Evolutionary conservation across 2,329 filamentous ascomycete species (phyloP).

Genomic region (Aspergillus persii): DNA sequence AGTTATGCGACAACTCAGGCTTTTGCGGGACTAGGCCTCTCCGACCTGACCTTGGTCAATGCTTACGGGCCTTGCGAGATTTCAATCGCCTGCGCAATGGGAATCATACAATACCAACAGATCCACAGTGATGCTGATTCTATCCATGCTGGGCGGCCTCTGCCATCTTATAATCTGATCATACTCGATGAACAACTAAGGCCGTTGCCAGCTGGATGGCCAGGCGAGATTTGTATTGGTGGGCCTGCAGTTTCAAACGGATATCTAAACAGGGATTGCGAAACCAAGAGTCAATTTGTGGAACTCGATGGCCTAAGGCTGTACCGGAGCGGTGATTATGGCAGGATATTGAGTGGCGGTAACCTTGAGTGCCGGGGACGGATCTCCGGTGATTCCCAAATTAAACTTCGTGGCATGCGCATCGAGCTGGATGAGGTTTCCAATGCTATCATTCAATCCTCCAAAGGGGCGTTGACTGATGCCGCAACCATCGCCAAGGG

Average conservation of each 20-base stretch:
- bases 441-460: not conserved
- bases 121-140: not conserved
- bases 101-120: not conserved
- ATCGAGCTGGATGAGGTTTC: not conserved
- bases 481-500: not conserved
- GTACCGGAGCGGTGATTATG: not conserved
- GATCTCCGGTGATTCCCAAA: not conserved
- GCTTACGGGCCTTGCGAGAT: not conserved
- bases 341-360: not conserved
- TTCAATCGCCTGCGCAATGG: not conserved
- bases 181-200: not conserved
- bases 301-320: not conserved
- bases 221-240: conserved; percentile 5
- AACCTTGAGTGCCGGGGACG: not conserved
- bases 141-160: not conserved
- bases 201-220: conserved; percentile 1
- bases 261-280: not conserved
- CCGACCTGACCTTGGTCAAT: not conserved
- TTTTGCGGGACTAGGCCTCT: not conserved
- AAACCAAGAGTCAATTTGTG: not conserved
- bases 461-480: not conserved
- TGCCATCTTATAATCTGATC: not conserved
- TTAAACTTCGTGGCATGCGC: not conserved
- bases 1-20: not conserved
- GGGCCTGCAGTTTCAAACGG: conserved; percentile 5